Evolutionary conservation across 2,329 filamentous ascomycete species (phyloP).

Genomic region (Alternaria sp.): DNA sequence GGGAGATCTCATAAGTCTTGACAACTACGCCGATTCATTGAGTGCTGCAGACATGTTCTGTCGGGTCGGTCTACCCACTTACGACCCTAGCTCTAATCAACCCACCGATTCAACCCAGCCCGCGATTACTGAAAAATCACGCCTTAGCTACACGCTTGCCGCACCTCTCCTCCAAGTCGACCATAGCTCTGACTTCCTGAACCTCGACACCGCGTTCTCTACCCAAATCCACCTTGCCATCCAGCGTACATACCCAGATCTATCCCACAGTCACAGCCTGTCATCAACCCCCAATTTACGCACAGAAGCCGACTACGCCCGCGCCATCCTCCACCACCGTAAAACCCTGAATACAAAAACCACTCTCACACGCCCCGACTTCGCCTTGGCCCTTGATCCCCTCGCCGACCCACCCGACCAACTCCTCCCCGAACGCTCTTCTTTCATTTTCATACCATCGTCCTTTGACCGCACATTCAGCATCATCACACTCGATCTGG

Average conservation of each 20-base stretch:
- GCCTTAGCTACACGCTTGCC: constrained; percentile 64
- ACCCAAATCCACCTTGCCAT: constrained; percentile 38
- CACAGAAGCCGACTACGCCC: constrained; percentile 31
- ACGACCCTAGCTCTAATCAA: constrained; percentile 51
- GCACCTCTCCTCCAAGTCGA: constrained; percentile 64
- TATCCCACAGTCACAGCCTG: background rate
- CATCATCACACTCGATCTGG: constrained; percentile 78
- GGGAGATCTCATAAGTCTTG: constrained; percentile 58
- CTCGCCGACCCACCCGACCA: constrained; percentile 53
- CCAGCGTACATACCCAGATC: constrained; percentile 24
- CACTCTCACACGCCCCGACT: constrained; percentile 49
- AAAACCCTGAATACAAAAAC: constrained; percentile 22
- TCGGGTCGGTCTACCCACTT: constrained; percentile 57
- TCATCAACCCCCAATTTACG: background rate
- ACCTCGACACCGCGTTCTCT: constrained; percentile 47
- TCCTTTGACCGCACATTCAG: constrained; percentile 77
- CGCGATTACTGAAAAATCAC: constrained; percentile 62
- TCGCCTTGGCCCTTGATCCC: constrained; percentile 61
- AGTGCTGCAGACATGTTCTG: constrained; percentile 73
- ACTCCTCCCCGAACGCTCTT: constrained; percentile 40
- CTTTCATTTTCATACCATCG: constrained; percentile 68
- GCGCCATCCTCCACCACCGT: constrained; percentile 44
- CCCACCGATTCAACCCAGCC: constrained; percentile 71
- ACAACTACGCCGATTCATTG: constrained; percentile 65
- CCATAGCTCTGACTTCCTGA: constrained; percentile 55